Conservation (phyloP, 441 rosid species). For the Gossypium gossypioides region DNA sequence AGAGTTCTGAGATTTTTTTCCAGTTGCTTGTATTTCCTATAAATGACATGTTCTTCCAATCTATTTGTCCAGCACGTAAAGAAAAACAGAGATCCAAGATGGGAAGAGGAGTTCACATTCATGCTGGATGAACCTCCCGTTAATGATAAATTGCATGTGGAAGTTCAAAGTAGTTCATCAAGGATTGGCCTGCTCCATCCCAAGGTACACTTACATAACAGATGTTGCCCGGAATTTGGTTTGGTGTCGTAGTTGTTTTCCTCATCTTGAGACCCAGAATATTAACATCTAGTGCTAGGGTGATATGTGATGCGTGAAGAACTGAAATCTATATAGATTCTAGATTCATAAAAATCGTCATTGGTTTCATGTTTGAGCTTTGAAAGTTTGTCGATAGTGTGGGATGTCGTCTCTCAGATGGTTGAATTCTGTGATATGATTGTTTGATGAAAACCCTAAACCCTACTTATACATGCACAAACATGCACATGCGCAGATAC, state of each 20-base stretch:
- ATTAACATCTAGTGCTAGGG: not conserved
- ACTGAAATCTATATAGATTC: not conserved
- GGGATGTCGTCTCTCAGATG: not conserved
- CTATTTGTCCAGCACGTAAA: conserved; percentile 42
- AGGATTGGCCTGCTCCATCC: conserved; percentile 82
- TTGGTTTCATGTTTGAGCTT: not conserved
- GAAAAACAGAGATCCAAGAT: conserved; percentile 92
- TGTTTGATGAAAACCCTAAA: not conserved
- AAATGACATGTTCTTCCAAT: not conserved
- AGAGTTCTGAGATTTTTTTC: not conserved
- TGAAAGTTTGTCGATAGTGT: not conserved
- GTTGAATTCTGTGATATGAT: not conserved
- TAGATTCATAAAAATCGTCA: not conserved
- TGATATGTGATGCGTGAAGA: not conserved
- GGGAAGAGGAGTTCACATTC: conserved; percentile 82
- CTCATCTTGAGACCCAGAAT: not conserved
- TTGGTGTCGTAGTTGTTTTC: not conserved
- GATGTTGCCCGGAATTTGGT: not conserved
- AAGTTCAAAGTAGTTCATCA: conserved; percentile 68
- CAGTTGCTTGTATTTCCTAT: not conserved
- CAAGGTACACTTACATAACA: conserved; percentile 40
- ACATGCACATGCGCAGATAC: not conserved
- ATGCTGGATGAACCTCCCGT: conserved; percentile 68
- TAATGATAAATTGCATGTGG: conserved; percentile 65
- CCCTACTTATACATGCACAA: not conserved